Percentiles rank a stretch among this genome's conserved stretches.
These are phyloP conservation scores for Rubroboletus satanas DNA, from an alignment of 768 basidiomycete species.

Conservation along the genomic window DNA sequence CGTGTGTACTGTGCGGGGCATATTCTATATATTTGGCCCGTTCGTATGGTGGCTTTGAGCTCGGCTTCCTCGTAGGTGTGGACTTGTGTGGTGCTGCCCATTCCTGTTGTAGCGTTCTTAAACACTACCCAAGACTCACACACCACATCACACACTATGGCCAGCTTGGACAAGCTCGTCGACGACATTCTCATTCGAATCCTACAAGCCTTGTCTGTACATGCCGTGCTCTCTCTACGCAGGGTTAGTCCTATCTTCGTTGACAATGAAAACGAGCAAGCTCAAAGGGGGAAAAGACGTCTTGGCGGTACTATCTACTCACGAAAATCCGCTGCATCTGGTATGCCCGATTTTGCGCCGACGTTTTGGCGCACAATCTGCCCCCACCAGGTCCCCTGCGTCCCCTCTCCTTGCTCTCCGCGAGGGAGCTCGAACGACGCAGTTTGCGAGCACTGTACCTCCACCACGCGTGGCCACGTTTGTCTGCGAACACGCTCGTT, in stretches of 20 bases:
- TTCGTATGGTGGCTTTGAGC: not conserved
- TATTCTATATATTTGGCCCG: not conserved
- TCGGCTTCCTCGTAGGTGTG: not conserved
- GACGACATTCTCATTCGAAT: conserved; percentile 27
- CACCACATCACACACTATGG: not conserved
- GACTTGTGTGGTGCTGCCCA: not conserved
- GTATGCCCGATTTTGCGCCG: conserved; percentile 19
- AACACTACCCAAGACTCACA: not conserved
- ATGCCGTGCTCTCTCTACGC: conserved; percentile 21
- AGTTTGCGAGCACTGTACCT: conserved; percentile 29
- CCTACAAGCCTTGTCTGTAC: conserved; percentile 12
- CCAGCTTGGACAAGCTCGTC: conserved; percentile 24
- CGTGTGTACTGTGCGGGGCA: not conserved
- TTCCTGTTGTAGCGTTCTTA: conserved; percentile 2
- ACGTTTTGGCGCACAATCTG: conserved; percentile 20
- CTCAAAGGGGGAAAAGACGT: conserved; percentile 18
- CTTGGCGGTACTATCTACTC: conserved; percentile 26
- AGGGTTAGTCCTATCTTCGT: conserved; percentile 11
- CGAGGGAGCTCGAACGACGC: conserved; percentile 26
- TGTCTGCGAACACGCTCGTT: conserved; percentile 13
- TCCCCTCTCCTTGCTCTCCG: conserved; percentile 13
- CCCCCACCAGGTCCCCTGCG: conserved; percentile 18
- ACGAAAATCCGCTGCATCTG: conserved; percentile 25
- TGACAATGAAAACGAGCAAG: not conserved
- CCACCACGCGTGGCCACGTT: conserved; percentile 18